Evolutionary conservation across 441 rosid genomes (phyloP).

Genomic region (Pelargonium citronellum): DNA sequence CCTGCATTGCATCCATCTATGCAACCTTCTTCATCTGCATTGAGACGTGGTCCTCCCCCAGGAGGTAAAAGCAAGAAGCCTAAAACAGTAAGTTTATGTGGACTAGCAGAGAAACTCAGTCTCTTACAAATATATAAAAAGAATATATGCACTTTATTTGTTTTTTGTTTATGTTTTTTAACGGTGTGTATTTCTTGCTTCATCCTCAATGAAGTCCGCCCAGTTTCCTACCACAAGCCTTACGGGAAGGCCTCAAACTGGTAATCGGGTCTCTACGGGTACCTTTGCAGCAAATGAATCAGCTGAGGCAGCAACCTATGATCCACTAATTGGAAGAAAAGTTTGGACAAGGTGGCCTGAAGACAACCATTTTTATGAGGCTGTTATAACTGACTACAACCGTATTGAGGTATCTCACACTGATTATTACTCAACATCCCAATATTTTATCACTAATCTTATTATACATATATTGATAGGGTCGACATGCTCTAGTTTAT

Average conservation of each 20-base stretch:
- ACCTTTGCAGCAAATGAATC: conserved; percentile 2
- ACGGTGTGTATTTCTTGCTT: not conserved
- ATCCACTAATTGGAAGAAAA: conserved; percentile 9
- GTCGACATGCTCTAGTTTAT: conserved; percentile 92
- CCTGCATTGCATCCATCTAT: conserved; percentile 68
- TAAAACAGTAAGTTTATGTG: conserved; percentile 62
- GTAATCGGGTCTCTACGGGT: conserved; percentile 1
- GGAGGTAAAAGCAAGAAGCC: conserved; percentile 77
- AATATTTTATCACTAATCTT: conserved; percentile 17
- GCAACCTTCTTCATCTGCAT: conserved; percentile 73
- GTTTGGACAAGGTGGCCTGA: conserved; percentile 11
- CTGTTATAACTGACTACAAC: conserved; percentile 10
- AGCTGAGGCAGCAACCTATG: conserved; percentile 6
- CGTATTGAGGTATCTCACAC: conserved; percentile 41
- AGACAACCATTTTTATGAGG: conserved; percentile 9
- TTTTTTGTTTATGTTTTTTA: conserved; percentile 36
- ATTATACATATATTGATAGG: conserved; percentile 44
- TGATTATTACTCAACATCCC: conserved; percentile 20
- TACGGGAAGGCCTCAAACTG: not conserved
- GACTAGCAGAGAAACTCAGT: conserved; percentile 9
- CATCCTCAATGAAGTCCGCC: conserved; percentile 1
- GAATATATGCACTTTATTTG: conserved; percentile 55
- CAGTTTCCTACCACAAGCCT: conserved; percentile 5
- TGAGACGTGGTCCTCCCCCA: conserved; percentile 72
- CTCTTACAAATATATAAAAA: conserved; percentile 23